Percentiles rank a stretch among this genome's conserved stretches.
Conservation (phyloP, 179 eudicot species). For the Corrigiola litoralis region DNA sequence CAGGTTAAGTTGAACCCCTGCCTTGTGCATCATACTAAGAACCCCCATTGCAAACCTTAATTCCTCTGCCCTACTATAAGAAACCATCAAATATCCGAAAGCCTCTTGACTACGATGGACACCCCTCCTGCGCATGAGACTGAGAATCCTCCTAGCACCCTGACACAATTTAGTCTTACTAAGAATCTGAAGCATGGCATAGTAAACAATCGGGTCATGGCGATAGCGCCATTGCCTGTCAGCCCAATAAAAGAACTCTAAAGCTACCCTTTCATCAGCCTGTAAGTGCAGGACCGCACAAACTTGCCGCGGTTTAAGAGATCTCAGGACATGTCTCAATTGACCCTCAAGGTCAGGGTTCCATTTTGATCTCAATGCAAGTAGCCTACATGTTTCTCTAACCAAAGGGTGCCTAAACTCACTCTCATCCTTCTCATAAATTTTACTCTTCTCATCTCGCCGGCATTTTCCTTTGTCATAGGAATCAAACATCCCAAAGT, state of each 20-base stretch:
- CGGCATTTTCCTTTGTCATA: constrained; percentile 15
- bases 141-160: constrained; percentile 69
- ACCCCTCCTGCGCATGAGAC: constrained; percentile 57
- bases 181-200: constrained; percentile 68
- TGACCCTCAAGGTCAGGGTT: constrained; percentile 54
- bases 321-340: constrained; percentile 47
- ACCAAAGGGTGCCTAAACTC: constrained; percentile 70
- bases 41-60: constrained; percentile 60
- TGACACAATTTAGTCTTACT: constrained; percentile 69
- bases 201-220: constrained; percentile 62
- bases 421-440: constrained; percentile 48
- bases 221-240: constrained; percentile 82
- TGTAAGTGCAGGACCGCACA: constrained; percentile 62
- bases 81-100: constrained; percentile 73
- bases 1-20: constrained; percentile 58
- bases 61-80: constrained; percentile 69
- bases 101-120: constrained; percentile 42
- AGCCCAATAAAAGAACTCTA: constrained; percentile 74
- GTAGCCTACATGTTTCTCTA: constrained; percentile 62
- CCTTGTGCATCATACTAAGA: constrained; percentile 56
- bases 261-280: constrained; percentile 66
- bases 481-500: constrained; percentile 34
- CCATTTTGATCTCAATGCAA: constrained; percentile 53
- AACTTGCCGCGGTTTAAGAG: constrained; percentile 64
- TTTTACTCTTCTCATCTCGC: constrained; percentile 20